phyloP scores from a whole-genome alignment of 768 basidiomycete species.

The Mycena indigotica region DNA sequence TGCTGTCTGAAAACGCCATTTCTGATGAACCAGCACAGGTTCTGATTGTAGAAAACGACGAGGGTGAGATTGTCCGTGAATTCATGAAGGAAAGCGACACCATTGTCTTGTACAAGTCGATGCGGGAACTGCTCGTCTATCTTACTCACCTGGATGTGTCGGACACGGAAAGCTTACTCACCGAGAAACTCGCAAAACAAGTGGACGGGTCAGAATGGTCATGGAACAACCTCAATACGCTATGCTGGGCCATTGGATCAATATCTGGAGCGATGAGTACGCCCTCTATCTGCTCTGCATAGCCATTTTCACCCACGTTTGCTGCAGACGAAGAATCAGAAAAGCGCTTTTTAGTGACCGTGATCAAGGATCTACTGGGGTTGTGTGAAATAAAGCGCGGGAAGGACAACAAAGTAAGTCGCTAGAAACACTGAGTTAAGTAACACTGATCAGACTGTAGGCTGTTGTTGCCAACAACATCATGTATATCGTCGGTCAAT shows the following conservation, averaged over 20 bases:
- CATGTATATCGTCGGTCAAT: slow-evolving; percentile 99
- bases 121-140: slow-evolving; percentile 97
- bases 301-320: slow-evolving; percentile 1
- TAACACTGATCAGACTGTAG: not conserved
- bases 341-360: slow-evolving; percentile 97
- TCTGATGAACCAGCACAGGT: slow-evolving; percentile 56
- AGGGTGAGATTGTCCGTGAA: slow-evolving; percentile 98
- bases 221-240: slow-evolving; percentile 98
- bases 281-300: slow-evolving; percentile 31
- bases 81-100: slow-evolving; percentile 99
- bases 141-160: slow-evolving; percentile 94
- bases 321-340: slow-evolving; percentile 92
- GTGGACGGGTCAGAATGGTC: slow-evolving; percentile 99
- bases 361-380: slow-evolving; percentile 98
- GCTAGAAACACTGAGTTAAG: too few species aligned
- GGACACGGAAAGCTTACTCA: slow-evolving; percentile 96
- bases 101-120: slow-evolving; percentile 97
- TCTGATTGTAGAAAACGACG: slow-evolving; percentile 97
- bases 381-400: slow-evolving; percentile 98
- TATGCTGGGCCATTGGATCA: slow-evolving; percentile 99
- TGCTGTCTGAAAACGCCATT: slow-evolving; percentile 2
- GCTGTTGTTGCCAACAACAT: slow-evolving; percentile 96
- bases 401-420: slow-evolving; percentile 85
- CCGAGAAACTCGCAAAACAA: slow-evolving; percentile 96
- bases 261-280: slow-evolving; percentile 99